Percentiles rank a stretch among this genome's conserved stretches.
These are phyloP conservation scores for Eimeria praecox DNA, from an alignment of 169 alveolate species.

Conservation along the genomic window DNA sequence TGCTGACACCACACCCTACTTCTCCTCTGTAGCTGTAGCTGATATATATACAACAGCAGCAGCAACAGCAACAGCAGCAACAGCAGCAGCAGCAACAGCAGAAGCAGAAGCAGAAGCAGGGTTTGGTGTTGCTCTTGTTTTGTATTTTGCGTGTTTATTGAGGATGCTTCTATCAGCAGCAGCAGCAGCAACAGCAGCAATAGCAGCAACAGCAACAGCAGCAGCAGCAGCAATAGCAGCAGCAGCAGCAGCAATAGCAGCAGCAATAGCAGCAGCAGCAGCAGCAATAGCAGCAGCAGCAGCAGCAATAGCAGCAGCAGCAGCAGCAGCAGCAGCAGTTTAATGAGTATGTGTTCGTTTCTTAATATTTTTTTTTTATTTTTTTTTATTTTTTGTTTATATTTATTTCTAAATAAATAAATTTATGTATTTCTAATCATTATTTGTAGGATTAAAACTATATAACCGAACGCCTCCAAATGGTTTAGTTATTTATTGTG, in stretches of 20 bases:
- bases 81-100: not conserved
- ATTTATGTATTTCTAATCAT: not conserved
- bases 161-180: not conserved
- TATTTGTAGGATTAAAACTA: constrained; percentile 92
- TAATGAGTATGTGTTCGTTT: too few relatives aligned
- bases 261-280: not conserved
- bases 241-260: not conserved
- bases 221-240: not conserved
- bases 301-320: not conserved
- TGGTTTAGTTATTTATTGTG: constrained; percentile 99
- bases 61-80: not conserved
- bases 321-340: too few relatives aligned
- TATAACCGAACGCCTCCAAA: constrained; percentile 98
- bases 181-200: constrained; percentile 16
- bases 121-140: not conserved
- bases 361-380: too few relatives aligned
- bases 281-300: not conserved
- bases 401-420: not conserved
- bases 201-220: constrained; percentile 10
- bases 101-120: not conserved
- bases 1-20: not conserved
- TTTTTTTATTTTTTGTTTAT: too few relatives aligned
- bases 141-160: not conserved
- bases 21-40: not conserved
- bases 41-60: not conserved